Evolutionary conservation across 2,329 filamentous ascomycete genomes (phyloP), one percentile per base, ranked within the genome.

Genomic region (Fonsecaea erecta): DNA sequence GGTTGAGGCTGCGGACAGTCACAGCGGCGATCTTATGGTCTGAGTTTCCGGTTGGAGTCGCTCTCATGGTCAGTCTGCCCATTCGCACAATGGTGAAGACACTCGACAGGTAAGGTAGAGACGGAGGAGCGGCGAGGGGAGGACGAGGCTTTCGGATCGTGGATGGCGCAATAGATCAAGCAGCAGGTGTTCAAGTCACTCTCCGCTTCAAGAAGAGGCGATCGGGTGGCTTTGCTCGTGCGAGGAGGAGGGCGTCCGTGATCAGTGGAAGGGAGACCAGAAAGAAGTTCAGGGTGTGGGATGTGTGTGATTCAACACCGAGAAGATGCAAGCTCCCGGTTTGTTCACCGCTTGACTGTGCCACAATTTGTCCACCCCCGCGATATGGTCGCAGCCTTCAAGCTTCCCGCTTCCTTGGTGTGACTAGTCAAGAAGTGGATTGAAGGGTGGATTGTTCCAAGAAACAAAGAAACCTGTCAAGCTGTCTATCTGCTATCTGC

Each of bases 31-130:
- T 52, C 48, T 52, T 56, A 11, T 43, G 16, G 28, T 37, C 37
- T 51, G 26, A 21, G 28, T 14, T 51, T n/a, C 32, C 26, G 16
- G 35, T 34, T 57, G 51, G 37, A 12, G 58, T 54, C 60, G 62
- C 52, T 65, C 60, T 67, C 67, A 69, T 69, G 54, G 52, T 69
- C 62, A 59, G 53, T 34, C 34, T 34, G 48, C 51, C 58, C 56
- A 37, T 21, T 26, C 18, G 34, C 21, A 21, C 46, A 30, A 51
- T 21, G 18, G 28, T 30, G 2, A 37, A 16, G 43, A 18, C 51
- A 43, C n/a, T 51, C 30, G 16, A 28, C 24, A 57, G 24, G 59
- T 12, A 57, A 57, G 24, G 59, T 12, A 57, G 35, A 37, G 30
- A 48, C 43, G 43, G 14, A 32, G 51, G 8, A 32, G 51, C 8